Evolutionary conservation across 495 filamentous ascomycete species (phyloP), one percentile per base, ranked within the genome.

Genomic region (Pseudomonodictys pantanalensis): DNA sequence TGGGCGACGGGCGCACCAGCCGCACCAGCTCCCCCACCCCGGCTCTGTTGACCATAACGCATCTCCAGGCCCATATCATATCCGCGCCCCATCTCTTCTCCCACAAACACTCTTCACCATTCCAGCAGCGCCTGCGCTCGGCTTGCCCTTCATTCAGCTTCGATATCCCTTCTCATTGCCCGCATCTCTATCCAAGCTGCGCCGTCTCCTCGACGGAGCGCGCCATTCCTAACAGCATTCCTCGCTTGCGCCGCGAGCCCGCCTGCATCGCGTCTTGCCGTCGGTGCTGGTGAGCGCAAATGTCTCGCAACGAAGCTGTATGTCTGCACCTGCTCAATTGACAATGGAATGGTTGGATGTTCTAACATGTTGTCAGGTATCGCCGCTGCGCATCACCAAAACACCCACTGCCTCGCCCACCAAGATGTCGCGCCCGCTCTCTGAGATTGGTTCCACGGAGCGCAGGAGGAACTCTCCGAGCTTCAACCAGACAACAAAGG

Each of bases 321-420:
- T 23, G 64, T 57, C 23, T 47, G 5, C 29, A 9, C 43, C 30
- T 33, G 38, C 38, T 7, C 44, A 12, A 23, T 7, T 22, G 20
- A 18, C 30, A 1, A 18, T 30, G 32, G 7, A n/a, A 41, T 9
- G 12, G n/a, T 18, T 22, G 5, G n/a, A 32, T 52, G 29, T 28
- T 33, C 22, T 18, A 23, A 44, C 5, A 50, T 54, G 48, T 57
- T 70, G 15, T 68, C 66, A 75, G 73, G 73, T 75, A 43, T 71
- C 68, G 52, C 73, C 73, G 39, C 59, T 75, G 38, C 69, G 73
- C 56, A 75, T 75, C 52, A 70, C 65, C 71, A 75, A 75, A 62
- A 66, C 35, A 24, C 55, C 68, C 22, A 58, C 61, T 17, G 62
- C 56, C 30, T 62, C 65, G 33, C 68, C 73, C 12, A 50, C 57